Evolutionary conservation across 345 rosid genomes (phyloP).

Genomic region (Litchi chinensis): DNA sequence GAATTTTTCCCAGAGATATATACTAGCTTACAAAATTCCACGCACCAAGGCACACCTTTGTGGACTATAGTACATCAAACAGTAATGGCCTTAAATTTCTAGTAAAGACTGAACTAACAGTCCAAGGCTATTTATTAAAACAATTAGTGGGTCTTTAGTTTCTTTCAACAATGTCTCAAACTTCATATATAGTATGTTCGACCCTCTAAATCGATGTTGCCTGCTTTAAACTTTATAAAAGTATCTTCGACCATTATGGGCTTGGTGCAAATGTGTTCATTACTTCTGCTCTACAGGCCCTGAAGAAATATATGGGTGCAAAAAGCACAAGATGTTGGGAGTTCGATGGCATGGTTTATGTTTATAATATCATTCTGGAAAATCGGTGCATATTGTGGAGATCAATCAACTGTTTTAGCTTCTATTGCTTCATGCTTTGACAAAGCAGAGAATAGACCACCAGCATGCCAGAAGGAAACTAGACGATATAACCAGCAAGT

Average conservation of each 20-base stretch:
- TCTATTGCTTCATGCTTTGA: not conserved
- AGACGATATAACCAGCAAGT: constrained; percentile 15
- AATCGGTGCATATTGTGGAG: not conserved
- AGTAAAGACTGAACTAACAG: not conserved
- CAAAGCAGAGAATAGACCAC: not conserved
- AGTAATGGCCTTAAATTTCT: not conserved
- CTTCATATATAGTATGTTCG: too few relatives aligned
- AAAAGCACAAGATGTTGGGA: too few relatives aligned
- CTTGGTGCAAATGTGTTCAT: not conserved
- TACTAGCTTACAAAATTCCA: not conserved
- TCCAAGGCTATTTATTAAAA: not conserved
- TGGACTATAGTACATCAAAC: not conserved
- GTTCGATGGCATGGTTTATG: constrained; percentile 8
- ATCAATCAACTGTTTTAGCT: not conserved
- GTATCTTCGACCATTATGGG: too few relatives aligned
- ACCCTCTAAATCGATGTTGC: too few relatives aligned
- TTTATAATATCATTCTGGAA: not conserved
- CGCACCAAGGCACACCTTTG: not conserved
- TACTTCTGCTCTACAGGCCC: not conserved
- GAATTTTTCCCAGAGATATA: too few relatives aligned
- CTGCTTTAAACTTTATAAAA: too few relatives aligned
- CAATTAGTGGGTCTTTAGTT: not conserved
- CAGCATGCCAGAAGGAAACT: constrained; percentile 8
- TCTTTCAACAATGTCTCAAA: not conserved
- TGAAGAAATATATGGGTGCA: too few relatives aligned